phyloP scores from a whole-genome alignment of 345 rosid species.

The Rhodamnia rubescens region DNA sequence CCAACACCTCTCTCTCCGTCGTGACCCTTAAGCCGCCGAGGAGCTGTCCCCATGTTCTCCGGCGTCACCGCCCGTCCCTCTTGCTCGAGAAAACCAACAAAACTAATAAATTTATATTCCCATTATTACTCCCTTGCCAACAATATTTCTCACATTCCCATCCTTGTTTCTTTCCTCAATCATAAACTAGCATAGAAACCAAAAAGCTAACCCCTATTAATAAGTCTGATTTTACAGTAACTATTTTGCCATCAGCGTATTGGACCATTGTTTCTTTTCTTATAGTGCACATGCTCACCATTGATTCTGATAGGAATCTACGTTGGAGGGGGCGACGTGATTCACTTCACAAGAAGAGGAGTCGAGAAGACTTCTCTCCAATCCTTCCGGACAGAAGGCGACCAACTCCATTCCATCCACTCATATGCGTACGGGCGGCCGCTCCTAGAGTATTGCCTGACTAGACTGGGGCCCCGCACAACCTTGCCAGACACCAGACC shows the following conservation, averaged over 20 bases:
- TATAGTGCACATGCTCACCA: not conserved
- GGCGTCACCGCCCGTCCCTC: not conserved
- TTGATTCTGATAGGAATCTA: not conserved
- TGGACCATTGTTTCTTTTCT: not conserved
- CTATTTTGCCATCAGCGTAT: not conserved
- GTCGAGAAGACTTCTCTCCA: not conserved
- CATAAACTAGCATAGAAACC: no score
- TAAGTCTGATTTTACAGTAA: no score
- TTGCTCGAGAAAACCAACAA: not conserved
- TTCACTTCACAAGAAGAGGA: not conserved
- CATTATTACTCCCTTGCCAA: no score
- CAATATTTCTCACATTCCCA: no score
- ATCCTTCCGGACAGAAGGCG: not conserved
- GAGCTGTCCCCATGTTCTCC: not conserved
- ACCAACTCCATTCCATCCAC: not conserved
- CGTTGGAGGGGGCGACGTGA: not conserved
- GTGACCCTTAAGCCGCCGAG: slow-evolving; percentile 34
- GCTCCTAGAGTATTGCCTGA: not conserved
- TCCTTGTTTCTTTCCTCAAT: no score
- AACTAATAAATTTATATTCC: no score
- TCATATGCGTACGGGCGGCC: not conserved
- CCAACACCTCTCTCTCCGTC: slow-evolving; percentile 63
- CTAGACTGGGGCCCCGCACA: not conserved
- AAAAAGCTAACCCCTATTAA: no score
- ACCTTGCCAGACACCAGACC: not conserved